Evolutionary conservation across 805 yeast species (phyloP).

Genomic region (Diddensiella santjacobensis): DNA sequence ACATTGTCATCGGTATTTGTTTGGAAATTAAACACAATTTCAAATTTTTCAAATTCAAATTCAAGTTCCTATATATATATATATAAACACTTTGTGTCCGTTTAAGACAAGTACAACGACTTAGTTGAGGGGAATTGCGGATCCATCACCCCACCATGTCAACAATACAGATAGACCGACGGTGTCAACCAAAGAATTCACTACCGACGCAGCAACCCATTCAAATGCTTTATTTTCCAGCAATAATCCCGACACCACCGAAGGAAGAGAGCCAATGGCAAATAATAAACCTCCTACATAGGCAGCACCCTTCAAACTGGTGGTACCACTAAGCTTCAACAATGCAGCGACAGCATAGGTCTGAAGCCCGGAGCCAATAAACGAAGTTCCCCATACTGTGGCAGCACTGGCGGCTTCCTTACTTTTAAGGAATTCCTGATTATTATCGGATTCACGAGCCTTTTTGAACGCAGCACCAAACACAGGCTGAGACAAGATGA

Average conservation of each 20-base stretch:
- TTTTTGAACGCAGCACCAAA: constrained; percentile 38
- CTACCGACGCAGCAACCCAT: constrained; percentile 31
- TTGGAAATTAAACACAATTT: background rate
- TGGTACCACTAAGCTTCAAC: constrained; percentile 37
- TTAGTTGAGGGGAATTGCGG: constrained; percentile 3
- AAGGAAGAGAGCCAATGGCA: constrained; percentile 36
- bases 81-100: background rate
- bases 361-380: constrained; percentile 37
- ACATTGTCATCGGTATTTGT: background rate
- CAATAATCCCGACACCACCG: constrained; percentile 32
- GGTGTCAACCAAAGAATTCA: constrained; percentile 37
- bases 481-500: constrained; percentile 36
- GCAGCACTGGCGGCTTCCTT: constrained; percentile 38
- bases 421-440: constrained; percentile 36
- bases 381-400: constrained; percentile 33
- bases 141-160: constrained; percentile 36
- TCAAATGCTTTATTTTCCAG: constrained; percentile 36
- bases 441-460: constrained; percentile 33
- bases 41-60: too few species aligned
- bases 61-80: too few species aligned
- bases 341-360: constrained; percentile 40
- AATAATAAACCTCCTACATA: constrained; percentile 38
- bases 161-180: constrained; percentile 39
- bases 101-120: background rate
- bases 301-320: constrained; percentile 38